Conservation (phyloP, 164 flowering plant species). For the Chimonanthus praecox region DNA sequence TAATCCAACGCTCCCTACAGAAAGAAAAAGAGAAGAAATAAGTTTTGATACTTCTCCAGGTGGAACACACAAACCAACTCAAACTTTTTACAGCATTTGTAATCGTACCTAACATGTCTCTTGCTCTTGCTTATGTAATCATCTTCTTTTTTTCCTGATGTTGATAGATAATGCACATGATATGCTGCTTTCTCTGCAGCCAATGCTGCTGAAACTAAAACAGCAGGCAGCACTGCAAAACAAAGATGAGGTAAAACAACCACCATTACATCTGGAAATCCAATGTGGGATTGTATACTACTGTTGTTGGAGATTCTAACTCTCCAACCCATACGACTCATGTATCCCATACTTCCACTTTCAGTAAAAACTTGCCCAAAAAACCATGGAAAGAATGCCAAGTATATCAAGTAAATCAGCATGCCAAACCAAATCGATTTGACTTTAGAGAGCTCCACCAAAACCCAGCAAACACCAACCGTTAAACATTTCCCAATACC, state of each 20-base stretch:
- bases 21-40: constrained; percentile 1
- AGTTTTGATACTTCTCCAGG: neutral
- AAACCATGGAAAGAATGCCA: constrained; percentile 78
- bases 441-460: constrained; percentile 45
- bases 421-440: constrained; percentile 47
- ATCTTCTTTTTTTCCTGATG: constrained; percentile 76
- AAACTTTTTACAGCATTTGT: constrained; percentile 10
- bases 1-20: constrained; percentile 38
- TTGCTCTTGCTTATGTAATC: constrained; percentile 22
- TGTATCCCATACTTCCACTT: constrained; percentile 45
- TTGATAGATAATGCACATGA: constrained; percentile 33
- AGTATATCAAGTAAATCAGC: constrained; percentile 49
- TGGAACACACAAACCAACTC: constrained; percentile 6
- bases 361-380: constrained; percentile 64
- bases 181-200: constrained; percentile 56
- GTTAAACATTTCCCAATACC: constrained; percentile 31
- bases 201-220: constrained; percentile 41
- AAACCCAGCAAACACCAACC: constrained; percentile 41
- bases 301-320: constrained; percentile 18
- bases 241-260: constrained; percentile 69
- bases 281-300: constrained; percentile 35
- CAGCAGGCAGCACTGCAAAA: constrained; percentile 59
- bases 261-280: constrained; percentile 89
- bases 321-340: constrained; percentile 88
- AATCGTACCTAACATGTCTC: constrained; percentile 2